Evolutionary conservation across 805 yeast species (phyloP).

Genomic region (Lachancea waltii): DNA sequence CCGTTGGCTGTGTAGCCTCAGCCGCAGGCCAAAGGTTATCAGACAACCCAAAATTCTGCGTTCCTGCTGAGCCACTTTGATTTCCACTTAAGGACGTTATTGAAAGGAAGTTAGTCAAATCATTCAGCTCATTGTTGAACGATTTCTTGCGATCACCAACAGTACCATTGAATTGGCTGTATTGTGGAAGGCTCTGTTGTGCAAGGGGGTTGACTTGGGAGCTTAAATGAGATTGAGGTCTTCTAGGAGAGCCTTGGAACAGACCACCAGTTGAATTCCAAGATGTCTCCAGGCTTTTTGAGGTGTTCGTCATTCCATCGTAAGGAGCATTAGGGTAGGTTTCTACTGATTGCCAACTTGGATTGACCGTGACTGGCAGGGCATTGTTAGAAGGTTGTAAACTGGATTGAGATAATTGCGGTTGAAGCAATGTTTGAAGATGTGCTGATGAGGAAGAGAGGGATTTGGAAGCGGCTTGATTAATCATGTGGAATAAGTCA

Average conservation of each 20-base stretch:
- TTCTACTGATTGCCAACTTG: constrained; percentile 4
- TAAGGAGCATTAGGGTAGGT: constrained; percentile 2
- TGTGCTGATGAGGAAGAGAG: constrained; percentile 18
- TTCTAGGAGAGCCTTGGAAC: constrained; percentile 6
- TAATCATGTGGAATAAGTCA: constrained; percentile 25
- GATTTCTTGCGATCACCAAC: constrained; percentile 13
- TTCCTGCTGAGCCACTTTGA: constrained; percentile 2
- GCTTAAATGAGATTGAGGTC: not conserved
- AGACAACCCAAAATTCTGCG: constrained; percentile 1
- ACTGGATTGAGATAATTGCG: not conserved
- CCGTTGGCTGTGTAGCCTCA: not conserved
- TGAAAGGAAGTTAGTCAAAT: constrained; percentile 23
- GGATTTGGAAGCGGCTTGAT: constrained; percentile 25
- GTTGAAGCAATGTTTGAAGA: constrained; percentile 15
- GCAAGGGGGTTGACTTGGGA: not conserved
- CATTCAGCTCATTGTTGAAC: constrained; percentile 24
- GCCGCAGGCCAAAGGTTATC: constrained; percentile 5
- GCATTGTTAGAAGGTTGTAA: not conserved
- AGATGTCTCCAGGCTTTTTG: constrained; percentile 1
- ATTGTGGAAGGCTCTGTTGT: not conserved
- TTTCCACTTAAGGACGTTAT: constrained; percentile 20
- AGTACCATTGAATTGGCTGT: constrained; percentile 7
- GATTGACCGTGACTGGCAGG: not conserved
- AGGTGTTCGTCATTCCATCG: constrained; percentile 1
- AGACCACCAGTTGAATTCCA: constrained; percentile 3